A percentile compares a stretch with the other conserved stretches of the same genome.
phyloP scores from a whole-genome alignment of 768 basidiomycete species.

The Omphalotus guepiniiformis region DNA sequence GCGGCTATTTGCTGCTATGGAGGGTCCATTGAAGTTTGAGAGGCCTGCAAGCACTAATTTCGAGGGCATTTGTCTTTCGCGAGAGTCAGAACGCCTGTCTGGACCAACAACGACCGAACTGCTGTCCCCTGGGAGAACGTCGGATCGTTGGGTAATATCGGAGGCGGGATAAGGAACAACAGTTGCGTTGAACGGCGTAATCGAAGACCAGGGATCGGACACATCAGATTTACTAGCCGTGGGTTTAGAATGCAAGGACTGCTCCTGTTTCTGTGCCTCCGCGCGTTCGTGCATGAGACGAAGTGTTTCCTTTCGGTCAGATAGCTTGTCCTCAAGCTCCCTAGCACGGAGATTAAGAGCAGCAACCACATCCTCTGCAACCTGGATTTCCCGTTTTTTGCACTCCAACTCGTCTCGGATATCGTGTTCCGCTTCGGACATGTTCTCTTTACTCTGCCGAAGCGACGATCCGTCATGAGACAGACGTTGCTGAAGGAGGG shows the following conservation, averaged over 20 bases:
- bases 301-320: conserved; percentile 58
- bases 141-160: neutral
- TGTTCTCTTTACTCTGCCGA: conserved; percentile 36
- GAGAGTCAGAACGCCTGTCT: neutral
- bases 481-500: conserved; percentile 48
- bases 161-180: neutral
- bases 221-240: conserved; percentile 11
- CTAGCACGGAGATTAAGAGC: conserved; percentile 61
- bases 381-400: conserved; percentile 57
- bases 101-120: neutral
- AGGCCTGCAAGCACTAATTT: conserved; percentile 27
- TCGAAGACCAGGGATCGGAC: conserved; percentile 11
- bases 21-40: conserved; percentile 17
- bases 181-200: conserved; percentile 15
- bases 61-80: conserved; percentile 13
- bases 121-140: neutral
- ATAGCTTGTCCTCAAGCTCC: conserved; percentile 70
- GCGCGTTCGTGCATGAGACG: conserved; percentile 54
- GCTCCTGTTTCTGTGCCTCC: conserved; percentile 39
- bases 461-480: conserved; percentile 52
- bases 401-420: conserved; percentile 46
- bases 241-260: neutral
- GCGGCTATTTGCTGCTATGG: conserved; percentile 10
- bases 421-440: conserved; percentile 52
- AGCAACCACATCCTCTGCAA: conserved; percentile 62